Evolutionary conservation across 768 basidiomycete genomes (phyloP).

Genomic region (Leccinum ochraceum): DNA sequence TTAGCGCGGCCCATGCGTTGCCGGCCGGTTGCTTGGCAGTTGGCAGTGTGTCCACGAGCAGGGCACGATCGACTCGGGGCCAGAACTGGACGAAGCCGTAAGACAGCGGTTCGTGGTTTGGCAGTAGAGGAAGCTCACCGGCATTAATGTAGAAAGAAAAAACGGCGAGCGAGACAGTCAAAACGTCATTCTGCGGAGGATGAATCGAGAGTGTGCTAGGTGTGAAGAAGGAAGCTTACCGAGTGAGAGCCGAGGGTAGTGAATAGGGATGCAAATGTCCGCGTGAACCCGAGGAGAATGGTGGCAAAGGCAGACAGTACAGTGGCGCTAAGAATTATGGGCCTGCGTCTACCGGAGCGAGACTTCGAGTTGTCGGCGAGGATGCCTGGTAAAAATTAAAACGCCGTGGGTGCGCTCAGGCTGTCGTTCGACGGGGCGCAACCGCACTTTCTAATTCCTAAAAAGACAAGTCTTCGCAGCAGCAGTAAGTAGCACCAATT

Average conservation of each 20-base stretch:
- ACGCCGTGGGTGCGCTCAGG: too few species aligned
- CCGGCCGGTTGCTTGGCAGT: constrained; percentile 74
- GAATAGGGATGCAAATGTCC: constrained; percentile 58
- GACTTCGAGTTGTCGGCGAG: constrained; percentile 85
- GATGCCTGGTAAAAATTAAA: constrained; percentile 39
- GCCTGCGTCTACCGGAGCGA: constrained; percentile 79
- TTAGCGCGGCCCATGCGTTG: constrained; percentile 95
- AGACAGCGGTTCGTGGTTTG: neutral
- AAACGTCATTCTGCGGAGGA: constrained; percentile 49
- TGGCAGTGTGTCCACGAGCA: constrained; percentile 85
- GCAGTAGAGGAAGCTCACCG: constrained; percentile 31
- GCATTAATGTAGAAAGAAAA: constrained; percentile 62
- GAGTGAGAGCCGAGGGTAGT: constrained; percentile 34
- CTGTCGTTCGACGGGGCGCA: too few species aligned
- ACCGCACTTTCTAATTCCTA: too few species aligned
- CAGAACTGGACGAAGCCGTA: constrained; percentile 54
- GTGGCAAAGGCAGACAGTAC: constrained; percentile 67
- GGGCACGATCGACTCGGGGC: constrained; percentile 79
- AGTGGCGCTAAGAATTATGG: constrained; percentile 82
- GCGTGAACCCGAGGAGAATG: constrained; percentile 82
- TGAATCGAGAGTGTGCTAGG: neutral
- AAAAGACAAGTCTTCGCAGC: too few species aligned
- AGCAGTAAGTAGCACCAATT: too few species aligned
- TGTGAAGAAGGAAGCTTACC: constrained; percentile 26
- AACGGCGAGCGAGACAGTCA: constrained; percentile 81